Percentiles rank a stretch among this genome's conserved stretches.
Evolutionary conservation across 192 early-diverging fungal species (phyloP).

Genomic region (Podila epicladia): DNA sequence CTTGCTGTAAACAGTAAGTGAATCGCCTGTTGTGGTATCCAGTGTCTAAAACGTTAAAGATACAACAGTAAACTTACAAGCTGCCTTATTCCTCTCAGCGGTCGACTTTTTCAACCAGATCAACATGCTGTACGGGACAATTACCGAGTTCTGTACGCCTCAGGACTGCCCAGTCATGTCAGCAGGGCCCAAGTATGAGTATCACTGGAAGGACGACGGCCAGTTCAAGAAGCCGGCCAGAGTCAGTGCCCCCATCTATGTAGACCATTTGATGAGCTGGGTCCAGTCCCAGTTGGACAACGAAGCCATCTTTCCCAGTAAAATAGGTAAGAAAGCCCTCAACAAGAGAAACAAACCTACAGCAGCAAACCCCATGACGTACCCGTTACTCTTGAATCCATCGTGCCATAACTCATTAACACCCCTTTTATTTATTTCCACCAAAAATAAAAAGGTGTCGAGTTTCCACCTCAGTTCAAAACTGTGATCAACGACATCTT

Average conservation of each 20-base stretch:
- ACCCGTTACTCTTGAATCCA: too few relatives aligned
- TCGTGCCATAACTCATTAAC: not conserved
- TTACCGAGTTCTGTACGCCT: conserved; percentile 89
- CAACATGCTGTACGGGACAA: conserved; percentile 91
- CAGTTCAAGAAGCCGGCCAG: conserved; percentile 88
- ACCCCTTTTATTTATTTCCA: not conserved
- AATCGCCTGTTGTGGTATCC: not conserved
- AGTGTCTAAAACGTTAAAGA: not conserved
- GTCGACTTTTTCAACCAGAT: conserved; percentile 98
- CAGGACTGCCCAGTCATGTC: conserved; percentile 91
- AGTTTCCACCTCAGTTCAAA: conserved; percentile 82
- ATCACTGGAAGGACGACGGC: conserved; percentile 87
- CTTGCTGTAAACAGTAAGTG: conserved; percentile 83
- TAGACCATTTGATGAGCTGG: conserved; percentile 87
- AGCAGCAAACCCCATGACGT: too few relatives aligned
- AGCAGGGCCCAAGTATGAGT: conserved; percentile 86
- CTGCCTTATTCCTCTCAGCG: conserved; percentile 30
- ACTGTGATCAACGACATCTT: conserved; percentile 77
- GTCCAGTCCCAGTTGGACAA: conserved; percentile 88
- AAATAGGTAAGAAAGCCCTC: conserved; percentile 60
- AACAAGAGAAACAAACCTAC: too few relatives aligned
- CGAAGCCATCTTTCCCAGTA: conserved; percentile 87
- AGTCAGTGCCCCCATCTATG: conserved; percentile 90
- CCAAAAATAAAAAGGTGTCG: conserved; percentile 43
- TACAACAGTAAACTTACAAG: not conserved